Conservation (phyloP, 345 rosid genomes). For the Pistacia integerrima region DNA sequence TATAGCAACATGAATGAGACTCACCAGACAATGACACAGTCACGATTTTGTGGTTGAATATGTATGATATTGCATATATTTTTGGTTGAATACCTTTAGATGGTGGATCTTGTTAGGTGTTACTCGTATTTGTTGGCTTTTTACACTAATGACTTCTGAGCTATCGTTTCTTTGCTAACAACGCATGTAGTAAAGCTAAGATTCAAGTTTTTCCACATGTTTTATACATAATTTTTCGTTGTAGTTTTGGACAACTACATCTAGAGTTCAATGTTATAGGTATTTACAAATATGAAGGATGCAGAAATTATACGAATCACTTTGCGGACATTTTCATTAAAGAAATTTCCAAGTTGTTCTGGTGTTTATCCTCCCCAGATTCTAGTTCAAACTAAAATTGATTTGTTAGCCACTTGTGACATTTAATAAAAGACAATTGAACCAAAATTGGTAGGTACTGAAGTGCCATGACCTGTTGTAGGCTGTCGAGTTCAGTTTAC, state of each 20-base stretch:
- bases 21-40: neutral
- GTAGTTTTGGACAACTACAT: neutral
- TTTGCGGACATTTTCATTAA: no score
- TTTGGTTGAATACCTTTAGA: no score
- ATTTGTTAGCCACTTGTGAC: no score
- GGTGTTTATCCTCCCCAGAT: no score
- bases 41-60: neutral
- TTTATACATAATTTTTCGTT: neutral
- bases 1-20: neutral
- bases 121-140: neutral
- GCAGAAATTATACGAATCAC: neutral
- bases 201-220: neutral
- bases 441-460: no score
- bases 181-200: neutral
- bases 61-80: neutral
- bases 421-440: no score
- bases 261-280: neutral
- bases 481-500: no score
- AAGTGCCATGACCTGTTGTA: no score
- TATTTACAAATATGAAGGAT: neutral
- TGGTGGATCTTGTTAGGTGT: neutral
- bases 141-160: neutral
- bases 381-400: no score
- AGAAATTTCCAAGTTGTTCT: no score
- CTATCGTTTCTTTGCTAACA: no score